Conservation (phyloP, 345 rosid genomes). For the Salix exigua region DNA sequence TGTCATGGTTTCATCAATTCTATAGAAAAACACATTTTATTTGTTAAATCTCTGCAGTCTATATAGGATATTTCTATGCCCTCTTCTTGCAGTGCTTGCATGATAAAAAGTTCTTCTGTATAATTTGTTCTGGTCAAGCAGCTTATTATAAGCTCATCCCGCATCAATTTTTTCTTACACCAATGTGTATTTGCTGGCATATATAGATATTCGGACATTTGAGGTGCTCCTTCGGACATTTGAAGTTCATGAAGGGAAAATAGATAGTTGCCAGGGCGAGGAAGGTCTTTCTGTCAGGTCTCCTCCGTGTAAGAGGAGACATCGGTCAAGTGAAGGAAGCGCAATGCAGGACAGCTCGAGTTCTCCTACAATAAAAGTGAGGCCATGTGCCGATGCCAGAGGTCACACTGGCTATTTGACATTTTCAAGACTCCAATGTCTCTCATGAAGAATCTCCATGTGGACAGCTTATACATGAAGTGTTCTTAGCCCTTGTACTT, state of each 20-base stretch:
- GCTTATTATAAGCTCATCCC: not conserved
- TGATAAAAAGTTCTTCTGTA: not conserved
- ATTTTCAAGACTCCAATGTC: conserved; percentile 76
- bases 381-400: conserved; percentile 72
- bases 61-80: no score
- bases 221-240: conserved; percentile 81
- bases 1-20: not conserved
- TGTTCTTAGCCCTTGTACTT: not conserved
- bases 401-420: conserved; percentile 97
- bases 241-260: conserved; percentile 71
- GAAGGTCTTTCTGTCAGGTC: conserved; percentile 31
- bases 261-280: conserved; percentile 27
- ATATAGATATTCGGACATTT: conserved; percentile 72
- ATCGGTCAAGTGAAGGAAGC: conserved; percentile 39
- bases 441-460: conserved; percentile 17
- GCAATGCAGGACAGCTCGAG: conserved; percentile 18
- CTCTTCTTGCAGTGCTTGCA: not conserved
- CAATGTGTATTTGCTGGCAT: conserved; percentile 16
- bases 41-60: no score
- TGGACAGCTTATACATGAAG: not conserved
- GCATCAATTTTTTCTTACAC: not conserved
- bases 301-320: conserved; percentile 75
- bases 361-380: conserved; percentile 53
- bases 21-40: no score
- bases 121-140: no score